Evolutionary conservation across 495 filamentous ascomycete genomes (phyloP), one percentile per base, ranked within the genome.

Genomic region (Bacidia gigantensis): DNA sequence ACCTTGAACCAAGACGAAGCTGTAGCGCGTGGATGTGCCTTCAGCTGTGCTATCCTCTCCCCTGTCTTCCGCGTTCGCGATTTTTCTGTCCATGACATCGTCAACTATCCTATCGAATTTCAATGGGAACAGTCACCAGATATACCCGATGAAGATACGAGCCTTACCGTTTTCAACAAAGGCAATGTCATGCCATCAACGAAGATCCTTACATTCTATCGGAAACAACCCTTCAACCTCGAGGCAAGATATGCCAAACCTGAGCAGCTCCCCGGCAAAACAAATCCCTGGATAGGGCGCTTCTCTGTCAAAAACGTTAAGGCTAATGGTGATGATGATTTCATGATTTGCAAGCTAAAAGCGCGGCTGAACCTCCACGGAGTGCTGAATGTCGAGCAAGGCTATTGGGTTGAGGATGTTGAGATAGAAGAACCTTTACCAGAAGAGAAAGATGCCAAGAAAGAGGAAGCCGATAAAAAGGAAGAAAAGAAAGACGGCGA

Each of bases 301-400:
- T 99, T 99, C 72, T 92, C 87, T 21, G 83, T 94, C 64, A 94
- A 94, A 78, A 81, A 79, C 23, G 87, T 94, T 58, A 80, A 89
- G 71, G 80, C 85, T 26, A 84, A 88, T 64, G 74, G 78, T 50
- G 88, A 93, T 57, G 84, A 92, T 46, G 87, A 94, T 60, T 94
- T 94, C 67, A 94, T 94, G 87, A 95, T 99, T 61, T 99, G 92
- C 82, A 99, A 99, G 75, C 82, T 99, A 52, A 99, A 99, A 79
- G 93, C 93, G 29, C 80, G 92, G 49, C 79, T 99, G 44, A 99
- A 99, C 72, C 77, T 96, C 57, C 90, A 97, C 72, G 92, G 92
- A 63, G 81, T 97, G 49, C 74, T 99, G 55, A 97, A 97, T 64
- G 85, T 99, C 11, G 92, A 97, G 74, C 87, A 82, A 50, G 92